Conservation (phyloP, 768 basidiomycete species). For the Tephrocybe rancida region DNA sequence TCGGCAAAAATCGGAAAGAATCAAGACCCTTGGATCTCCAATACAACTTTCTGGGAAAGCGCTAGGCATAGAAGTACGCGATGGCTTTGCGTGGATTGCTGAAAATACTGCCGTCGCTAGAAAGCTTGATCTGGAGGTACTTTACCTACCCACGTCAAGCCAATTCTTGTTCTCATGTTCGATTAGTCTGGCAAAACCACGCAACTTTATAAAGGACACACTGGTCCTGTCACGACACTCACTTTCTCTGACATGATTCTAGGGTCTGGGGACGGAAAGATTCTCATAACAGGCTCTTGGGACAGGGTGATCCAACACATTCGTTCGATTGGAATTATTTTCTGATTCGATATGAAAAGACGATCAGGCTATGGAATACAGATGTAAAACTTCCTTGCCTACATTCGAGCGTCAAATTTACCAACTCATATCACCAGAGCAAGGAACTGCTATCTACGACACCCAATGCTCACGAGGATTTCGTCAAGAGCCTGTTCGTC, state of each 20-base stretch:
- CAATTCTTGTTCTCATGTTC: background rate
- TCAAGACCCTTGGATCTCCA: constrained; percentile 75
- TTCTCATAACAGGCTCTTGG: constrained; percentile 93
- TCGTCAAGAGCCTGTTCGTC: constrained; percentile 83
- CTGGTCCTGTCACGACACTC: constrained; percentile 85
- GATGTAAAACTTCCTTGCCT: constrained; percentile 44
- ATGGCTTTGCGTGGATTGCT: constrained; percentile 79
- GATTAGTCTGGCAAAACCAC: constrained; percentile 78
- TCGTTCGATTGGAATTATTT: background rate
- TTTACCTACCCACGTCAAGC: constrained; percentile 4
- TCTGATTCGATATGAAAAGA: constrained; percentile 45
- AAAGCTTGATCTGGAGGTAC: constrained; percentile 78
- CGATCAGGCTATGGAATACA: constrained; percentile 86
- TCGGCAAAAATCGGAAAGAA: constrained; percentile 68
- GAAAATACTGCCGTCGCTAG: constrained; percentile 80
- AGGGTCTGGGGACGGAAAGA: constrained; percentile 41
- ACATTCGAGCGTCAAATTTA: background rate
- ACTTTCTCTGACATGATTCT: constrained; percentile 56
- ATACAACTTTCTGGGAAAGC: constrained; percentile 78
- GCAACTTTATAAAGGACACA: constrained; percentile 81
- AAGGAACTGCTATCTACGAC: constrained; percentile 72
- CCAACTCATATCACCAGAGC: constrained; percentile 46
- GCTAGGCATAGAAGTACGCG: constrained; percentile 66
- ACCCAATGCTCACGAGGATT: constrained; percentile 77
- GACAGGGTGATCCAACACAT: constrained; percentile 58